Evolutionary conservation across 2,329 filamentous ascomycete species (phyloP).

Genomic region (Penicillium capsulatum): DNA sequence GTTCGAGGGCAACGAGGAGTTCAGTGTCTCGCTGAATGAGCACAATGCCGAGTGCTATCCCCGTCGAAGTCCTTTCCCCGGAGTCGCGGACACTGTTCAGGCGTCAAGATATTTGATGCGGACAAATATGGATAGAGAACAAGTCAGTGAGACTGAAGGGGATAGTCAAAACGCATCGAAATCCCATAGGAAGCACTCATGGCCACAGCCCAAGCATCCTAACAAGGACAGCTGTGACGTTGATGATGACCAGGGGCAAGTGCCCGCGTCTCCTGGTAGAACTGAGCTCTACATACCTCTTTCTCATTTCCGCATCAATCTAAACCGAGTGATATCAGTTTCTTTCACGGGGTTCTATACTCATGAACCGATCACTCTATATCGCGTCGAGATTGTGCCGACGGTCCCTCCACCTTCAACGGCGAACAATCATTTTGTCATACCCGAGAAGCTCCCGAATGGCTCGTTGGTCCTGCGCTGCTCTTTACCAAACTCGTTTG

Average conservation of each 20-base stretch:
- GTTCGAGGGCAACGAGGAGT: constrained; percentile 59
- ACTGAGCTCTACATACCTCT: constrained; percentile 63
- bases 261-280: constrained; percentile 28
- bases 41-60: constrained; percentile 60
- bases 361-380: constrained; percentile 48
- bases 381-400: constrained; percentile 58
- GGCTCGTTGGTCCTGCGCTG: constrained; percentile 61
- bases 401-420: constrained; percentile 43
- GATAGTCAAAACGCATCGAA: too few species aligned
- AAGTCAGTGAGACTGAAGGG: too few species aligned
- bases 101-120: constrained; percentile 53
- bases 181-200: too few species aligned
- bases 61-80: constrained; percentile 56
- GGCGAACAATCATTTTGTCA: constrained; percentile 38
- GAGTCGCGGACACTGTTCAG: constrained; percentile 65
- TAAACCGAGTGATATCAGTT: constrained; percentile 54
- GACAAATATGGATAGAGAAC: background rate
- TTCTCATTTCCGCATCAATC: constrained; percentile 61
- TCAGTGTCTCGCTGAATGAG: constrained; percentile 62
- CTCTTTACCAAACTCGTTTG: constrained; percentile 65
- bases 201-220: background rate
- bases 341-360: constrained; percentile 63
- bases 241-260: constrained; percentile 1
- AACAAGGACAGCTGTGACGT: background rate
- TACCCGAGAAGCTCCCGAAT: constrained; percentile 59